Base-by-base conservation (phyloP, 148 eudicot species). In the Rhododendron ferrugineum region DNA sequence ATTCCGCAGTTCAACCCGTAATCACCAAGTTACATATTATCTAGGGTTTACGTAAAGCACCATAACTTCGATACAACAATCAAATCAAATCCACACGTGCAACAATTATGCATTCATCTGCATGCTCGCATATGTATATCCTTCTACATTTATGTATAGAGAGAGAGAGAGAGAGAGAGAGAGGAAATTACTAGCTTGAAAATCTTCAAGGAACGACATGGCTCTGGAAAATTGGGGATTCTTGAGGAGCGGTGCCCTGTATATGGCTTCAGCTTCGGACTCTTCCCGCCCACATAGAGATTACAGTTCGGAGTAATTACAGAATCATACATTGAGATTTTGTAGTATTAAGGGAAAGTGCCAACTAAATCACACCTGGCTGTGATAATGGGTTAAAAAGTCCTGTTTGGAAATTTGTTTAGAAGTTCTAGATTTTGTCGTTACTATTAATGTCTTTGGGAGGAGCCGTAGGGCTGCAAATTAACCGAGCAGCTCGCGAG, bases 171-270 rank as follows among this genome's bases (percentile, higher is more conserved):
- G 56, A 68, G 18, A 87, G 56, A 32, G 70, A 40, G 74, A 22
- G 81, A 32, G 50, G 56, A 37, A 36, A 81, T 87, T 86, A 91
- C 92, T 91, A 3, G 93, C 88, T 91, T 89, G 90, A 80, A 91
- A 91, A n/a, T 91, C 91, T 36, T 91, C 93, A 82, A 88, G 80
- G 75, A 87, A 86, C 26, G 93, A 91, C 93, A 91, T 91, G 66
- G 44, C 52, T 84, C 47, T 47, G 73, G 64, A 22, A 81, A 66
- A 13, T 83, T 73, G 32, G 47, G 79, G 70, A 56, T 32, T 42
- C 58, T 56, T 36, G 47, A 34, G 80, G 8, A 23, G 7, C 80
- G 6, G 23, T 58, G 82, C 62, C 18, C 40, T 13, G 8, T 14
- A 28, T 58, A 42, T 20, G 28, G 37, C 5, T 79, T 56, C 37